Evolutionary conservation across 352 stramenopile species (phyloP).

Genomic region (Pythium rishiriense): DNA sequence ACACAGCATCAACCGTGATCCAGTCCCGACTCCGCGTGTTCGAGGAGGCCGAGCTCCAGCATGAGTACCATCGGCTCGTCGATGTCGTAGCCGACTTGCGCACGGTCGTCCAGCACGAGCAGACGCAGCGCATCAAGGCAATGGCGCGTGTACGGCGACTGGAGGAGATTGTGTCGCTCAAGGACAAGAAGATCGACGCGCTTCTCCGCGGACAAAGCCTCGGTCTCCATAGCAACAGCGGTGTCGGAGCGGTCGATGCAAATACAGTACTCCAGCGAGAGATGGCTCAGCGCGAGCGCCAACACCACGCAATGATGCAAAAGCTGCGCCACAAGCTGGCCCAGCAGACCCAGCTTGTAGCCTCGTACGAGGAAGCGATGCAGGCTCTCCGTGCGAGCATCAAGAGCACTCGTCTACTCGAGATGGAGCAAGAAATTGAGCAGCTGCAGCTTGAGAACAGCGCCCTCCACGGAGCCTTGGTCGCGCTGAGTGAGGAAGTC

Average conservation of each 20-base stretch:
- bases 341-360: slow-evolving; percentile 53
- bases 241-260: slow-evolving; percentile 9
- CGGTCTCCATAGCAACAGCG: slow-evolving; percentile 18
- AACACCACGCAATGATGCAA: slow-evolving; percentile 46
- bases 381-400: slow-evolving; percentile 47
- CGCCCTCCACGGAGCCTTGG: slow-evolving; percentile 35
- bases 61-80: slow-evolving; percentile 62
- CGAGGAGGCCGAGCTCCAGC: slow-evolving; percentile 56
- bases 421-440: slow-evolving; percentile 58
- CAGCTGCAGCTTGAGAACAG: slow-evolving; percentile 49
- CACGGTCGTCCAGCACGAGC: slow-evolving; percentile 44
- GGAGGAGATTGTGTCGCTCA: slow-evolving; percentile 64
- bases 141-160: slow-evolving; percentile 49
- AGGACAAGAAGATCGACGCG: slow-evolving; percentile 70
- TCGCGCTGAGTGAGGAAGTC: slow-evolving; percentile 31
- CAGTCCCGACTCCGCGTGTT: slow-evolving; percentile 43
- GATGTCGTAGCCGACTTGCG: slow-evolving; percentile 58
- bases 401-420: slow-evolving; percentile 56
- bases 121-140: slow-evolving; percentile 48
- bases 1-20: slow-evolving; percentile 31
- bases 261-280: slow-evolving; percentile 30
- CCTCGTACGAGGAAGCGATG: slow-evolving; percentile 60
- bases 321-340: slow-evolving; percentile 56
- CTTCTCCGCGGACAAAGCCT: slow-evolving; percentile 44
- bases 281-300: slow-evolving; percentile 46